phyloP scores from a whole-genome alignment of 805 yeast species.

The Debaryomyces hansenii region DNA sequence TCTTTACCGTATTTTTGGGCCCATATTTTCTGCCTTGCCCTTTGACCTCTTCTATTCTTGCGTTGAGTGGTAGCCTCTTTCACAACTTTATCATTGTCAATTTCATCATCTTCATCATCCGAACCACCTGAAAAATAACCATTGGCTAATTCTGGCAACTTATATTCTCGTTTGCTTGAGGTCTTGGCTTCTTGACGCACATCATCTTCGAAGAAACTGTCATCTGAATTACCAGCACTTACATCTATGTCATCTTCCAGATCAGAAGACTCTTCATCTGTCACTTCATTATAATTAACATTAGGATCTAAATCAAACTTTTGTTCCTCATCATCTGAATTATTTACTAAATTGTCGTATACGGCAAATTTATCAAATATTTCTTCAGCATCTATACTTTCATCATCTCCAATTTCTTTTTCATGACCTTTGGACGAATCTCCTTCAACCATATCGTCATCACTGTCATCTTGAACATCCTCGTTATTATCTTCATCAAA shows the following conservation, averaged over 20 bases:
- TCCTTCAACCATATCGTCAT: slow-evolving; percentile 18
- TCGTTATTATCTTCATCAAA: slow-evolving; percentile 17
- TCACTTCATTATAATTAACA: slow-evolving; percentile 56
- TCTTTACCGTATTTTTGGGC: slow-evolving; percentile 79
- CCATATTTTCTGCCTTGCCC: slow-evolving; percentile 97
- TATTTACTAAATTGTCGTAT: slow-evolving; percentile 43
- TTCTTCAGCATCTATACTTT: slow-evolving; percentile 20
- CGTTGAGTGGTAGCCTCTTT: slow-evolving; percentile 55
- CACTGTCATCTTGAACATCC: slow-evolving; percentile 13
- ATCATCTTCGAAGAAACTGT: slow-evolving; percentile 14
- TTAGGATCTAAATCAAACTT: slow-evolving; percentile 31
- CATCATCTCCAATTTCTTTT: slow-evolving; percentile 12
- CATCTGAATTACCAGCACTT: slow-evolving; percentile 18
- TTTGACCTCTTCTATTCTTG: slow-evolving; percentile 93
- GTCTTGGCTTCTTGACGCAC: slow-evolving; percentile 10
- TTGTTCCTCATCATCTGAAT: slow-evolving; percentile 36
- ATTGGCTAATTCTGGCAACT: slow-evolving; percentile 66
- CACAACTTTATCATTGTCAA: slow-evolving; percentile 48
- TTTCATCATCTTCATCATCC: slow-evolving; percentile 52
- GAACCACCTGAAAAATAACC: slow-evolving; percentile 89
- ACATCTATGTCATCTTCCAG: slow-evolving; percentile 21
- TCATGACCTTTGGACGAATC: slow-evolving; percentile 16
- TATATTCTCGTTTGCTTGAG: slow-evolving; percentile 18
- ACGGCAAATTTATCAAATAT: slow-evolving; percentile 32
- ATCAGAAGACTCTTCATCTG: slow-evolving; percentile 63